A percentile compares a stretch with the other conserved stretches of the same genome.
Conservation (phyloP, 345 rosid species). For the Ailanthus altissimus region DNA sequence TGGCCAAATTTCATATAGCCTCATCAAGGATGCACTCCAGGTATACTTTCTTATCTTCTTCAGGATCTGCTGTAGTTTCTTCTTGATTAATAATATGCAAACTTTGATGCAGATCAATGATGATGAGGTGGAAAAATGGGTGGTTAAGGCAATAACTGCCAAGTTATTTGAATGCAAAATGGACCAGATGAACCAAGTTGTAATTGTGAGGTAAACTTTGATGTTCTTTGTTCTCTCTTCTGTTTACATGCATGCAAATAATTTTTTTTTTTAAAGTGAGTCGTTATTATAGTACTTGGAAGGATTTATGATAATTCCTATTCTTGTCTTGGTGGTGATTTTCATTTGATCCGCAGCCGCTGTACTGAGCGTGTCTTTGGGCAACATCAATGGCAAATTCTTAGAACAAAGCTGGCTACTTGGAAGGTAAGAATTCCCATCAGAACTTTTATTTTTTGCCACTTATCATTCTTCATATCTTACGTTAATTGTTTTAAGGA, state of each 20-base stretch:
- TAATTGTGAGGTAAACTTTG: conserved; percentile 64
- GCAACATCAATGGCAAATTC: conserved; percentile 65
- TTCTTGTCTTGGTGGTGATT: conserved; percentile 14
- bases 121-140: conserved; percentile 86
- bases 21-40: conserved; percentile 69
- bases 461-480: neutral
- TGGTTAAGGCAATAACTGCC: conserved; percentile 81
- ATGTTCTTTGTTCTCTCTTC: neutral
- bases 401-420: conserved; percentile 62
- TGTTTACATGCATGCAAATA: neutral
- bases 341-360: conserved; percentile 42
- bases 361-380: conserved; percentile 77
- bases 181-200: conserved; percentile 90
- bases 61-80: conserved; percentile 5
- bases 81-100: conserved; percentile 8
- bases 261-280: neutral
- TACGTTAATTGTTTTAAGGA: no score
- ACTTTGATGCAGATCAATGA: conserved; percentile 55
- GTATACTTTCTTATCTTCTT: conserved; percentile 38
- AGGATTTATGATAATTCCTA: neutral
- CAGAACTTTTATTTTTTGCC: neutral
- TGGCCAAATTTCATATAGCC: conserved; percentile 67
- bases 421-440: conserved; percentile 62
- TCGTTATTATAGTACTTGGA: neutral
- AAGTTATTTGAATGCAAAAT: conserved; percentile 80